Percentiles rank a stretch among this genome's conserved stretches.
Evolutionary conservation across 768 basidiomycete species (phyloP).

Genomic region (Leccinum uliginosum): DNA sequence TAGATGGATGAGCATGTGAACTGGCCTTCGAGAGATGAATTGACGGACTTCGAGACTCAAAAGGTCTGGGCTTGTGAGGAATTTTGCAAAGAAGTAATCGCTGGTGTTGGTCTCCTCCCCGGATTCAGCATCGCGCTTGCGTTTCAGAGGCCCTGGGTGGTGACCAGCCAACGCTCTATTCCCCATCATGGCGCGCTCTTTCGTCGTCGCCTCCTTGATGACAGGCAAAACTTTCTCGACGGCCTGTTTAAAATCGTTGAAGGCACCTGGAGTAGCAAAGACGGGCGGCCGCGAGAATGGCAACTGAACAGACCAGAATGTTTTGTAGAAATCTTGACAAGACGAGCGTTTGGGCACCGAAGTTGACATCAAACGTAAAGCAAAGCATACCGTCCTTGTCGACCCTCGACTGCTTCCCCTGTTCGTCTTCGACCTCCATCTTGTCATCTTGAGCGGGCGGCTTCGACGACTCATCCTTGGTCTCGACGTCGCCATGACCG

Average conservation of each 20-base stretch:
- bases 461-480: constrained; percentile 29
- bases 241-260: constrained; percentile 63
- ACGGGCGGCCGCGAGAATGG: constrained; percentile 77
- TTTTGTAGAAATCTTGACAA: constrained; percentile 69
- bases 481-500: constrained; percentile 32
- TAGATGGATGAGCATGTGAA: constrained; percentile 29
- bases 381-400: constrained; percentile 59
- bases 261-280: constrained; percentile 54
- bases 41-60: constrained; percentile 76
- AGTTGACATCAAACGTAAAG: background rate
- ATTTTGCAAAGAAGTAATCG: constrained; percentile 93
- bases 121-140: constrained; percentile 60
- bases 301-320: constrained; percentile 86
- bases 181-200: constrained; percentile 87
- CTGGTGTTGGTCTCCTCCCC: constrained; percentile 47
- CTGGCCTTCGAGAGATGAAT: constrained; percentile 5
- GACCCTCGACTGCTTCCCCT: constrained; percentile 35
- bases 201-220: constrained; percentile 82
- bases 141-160: constrained; percentile 41
- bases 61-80: constrained; percentile 82
- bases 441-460: constrained; percentile 38
- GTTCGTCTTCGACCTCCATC: constrained; percentile 60
- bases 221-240: constrained; percentile 72
- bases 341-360: constrained; percentile 1
- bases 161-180: constrained; percentile 46